Conservation (phyloP, 345 rosid species). For the Populus alba region DNA sequence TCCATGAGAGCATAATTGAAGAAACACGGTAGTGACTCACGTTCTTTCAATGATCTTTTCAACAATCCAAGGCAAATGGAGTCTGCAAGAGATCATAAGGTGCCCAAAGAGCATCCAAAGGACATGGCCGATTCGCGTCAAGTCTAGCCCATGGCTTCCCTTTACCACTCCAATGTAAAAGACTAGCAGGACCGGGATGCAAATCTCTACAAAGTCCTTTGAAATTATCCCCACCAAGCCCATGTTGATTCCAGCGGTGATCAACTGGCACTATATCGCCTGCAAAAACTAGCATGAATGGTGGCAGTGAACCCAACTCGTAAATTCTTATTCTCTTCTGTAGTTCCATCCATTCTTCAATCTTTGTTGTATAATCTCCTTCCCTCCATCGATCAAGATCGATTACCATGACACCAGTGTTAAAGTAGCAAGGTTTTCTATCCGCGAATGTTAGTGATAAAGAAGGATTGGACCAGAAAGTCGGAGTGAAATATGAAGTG, state of each 20-base stretch:
- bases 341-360: slow-evolving; percentile 92
- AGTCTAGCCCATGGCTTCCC: slow-evolving; percentile 37
- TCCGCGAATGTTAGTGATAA: slow-evolving; percentile 61
- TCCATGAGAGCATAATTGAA: not conserved
- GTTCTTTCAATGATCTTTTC: not conserved
- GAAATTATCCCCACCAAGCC: slow-evolving; percentile 38
- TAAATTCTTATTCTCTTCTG: slow-evolving; percentile 67
- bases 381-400: slow-evolving; percentile 78
- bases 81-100: slow-evolving; percentile 38
- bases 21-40: not conserved
- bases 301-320: slow-evolving; percentile 77
- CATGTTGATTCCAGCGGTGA: slow-evolving; percentile 85
- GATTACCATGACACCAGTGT: slow-evolving; percentile 91
- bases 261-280: slow-evolving; percentile 69
- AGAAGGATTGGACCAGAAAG: slow-evolving; percentile 74
- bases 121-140: slow-evolving; percentile 34
- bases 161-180: slow-evolving; percentile 37
- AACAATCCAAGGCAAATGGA: slow-evolving; percentile 34
- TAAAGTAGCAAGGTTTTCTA: slow-evolving; percentile 68
- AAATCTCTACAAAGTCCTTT: slow-evolving; percentile 30
- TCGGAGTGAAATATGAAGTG: slow-evolving; percentile 69
- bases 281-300: slow-evolving; percentile 67
- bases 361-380: slow-evolving; percentile 62
- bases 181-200: slow-evolving; percentile 35
- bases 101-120: slow-evolving; percentile 36